Percentiles rank a stretch among this genome's conserved stretches.
These are phyloP conservation scores for Quercus agrifolia DNA, from an alignment of 306 rosid genomes.

Conservation along the genomic window DNA sequence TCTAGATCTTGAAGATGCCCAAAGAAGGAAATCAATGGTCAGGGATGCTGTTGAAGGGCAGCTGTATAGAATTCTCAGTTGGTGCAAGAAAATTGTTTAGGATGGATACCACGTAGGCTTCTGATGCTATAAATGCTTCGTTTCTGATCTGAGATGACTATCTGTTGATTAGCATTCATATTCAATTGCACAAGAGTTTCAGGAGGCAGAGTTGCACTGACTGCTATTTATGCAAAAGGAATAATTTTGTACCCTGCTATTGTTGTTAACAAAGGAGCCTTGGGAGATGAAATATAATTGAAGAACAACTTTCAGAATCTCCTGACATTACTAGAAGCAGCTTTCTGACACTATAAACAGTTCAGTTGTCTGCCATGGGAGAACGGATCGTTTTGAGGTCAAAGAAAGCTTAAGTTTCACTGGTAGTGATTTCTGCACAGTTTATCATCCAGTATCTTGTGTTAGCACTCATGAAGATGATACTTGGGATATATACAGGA, in stretches of 20 bases:
- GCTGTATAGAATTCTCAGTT: constrained; percentile 53
- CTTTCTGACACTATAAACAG: not conserved
- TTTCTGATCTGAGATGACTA: not conserved
- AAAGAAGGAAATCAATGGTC: constrained; percentile 51
- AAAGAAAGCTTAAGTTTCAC: not conserved
- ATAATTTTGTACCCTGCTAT: constrained; percentile 9
- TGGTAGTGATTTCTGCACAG: not conserved
- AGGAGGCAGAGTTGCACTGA: not conserved
- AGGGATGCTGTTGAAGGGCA: constrained; percentile 47
- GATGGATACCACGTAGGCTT: constrained; percentile 12
- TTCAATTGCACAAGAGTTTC: not conserved
- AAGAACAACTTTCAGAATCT: not conserved
- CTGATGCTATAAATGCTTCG: not conserved
- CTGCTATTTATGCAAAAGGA: constrained; percentile 2
- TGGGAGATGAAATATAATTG: not conserved
- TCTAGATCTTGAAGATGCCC: constrained; percentile 83
- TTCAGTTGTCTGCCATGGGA: not conserved
- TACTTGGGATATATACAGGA: not conserved
- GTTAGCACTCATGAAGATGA: not conserved
- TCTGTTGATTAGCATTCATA: not conserved
- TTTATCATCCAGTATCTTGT: not conserved
- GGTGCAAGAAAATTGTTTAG: constrained; percentile 78
- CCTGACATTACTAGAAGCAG: not conserved
- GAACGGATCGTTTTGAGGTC: too few relatives aligned
- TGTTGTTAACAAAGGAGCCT: constrained; percentile 24